Evolutionary conservation across 768 basidiomycete species (phyloP), one percentile per base, ranked within the genome.

Genomic region (Pleurotus tuber-regium): DNA sequence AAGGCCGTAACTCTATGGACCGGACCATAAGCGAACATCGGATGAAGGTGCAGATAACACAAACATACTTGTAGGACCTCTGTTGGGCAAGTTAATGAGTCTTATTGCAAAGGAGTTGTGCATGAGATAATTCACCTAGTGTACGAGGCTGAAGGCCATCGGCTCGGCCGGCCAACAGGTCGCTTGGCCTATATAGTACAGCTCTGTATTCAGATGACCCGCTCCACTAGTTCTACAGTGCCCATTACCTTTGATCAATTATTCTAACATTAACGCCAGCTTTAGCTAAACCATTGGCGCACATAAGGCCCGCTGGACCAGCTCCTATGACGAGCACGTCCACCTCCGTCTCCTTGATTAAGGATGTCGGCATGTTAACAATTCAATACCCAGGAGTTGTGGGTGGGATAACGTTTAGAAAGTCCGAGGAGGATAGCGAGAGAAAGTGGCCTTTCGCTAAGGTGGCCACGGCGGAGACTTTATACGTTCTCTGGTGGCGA

Each of bases 1-100:
- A 4, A 91, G 74, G 4, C 88, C 89, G 66, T 91, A 90, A 55
- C 87, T 91, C 87, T 90, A 9, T 12, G 24, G 7, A 16, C 7
- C 41, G 28, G 38, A 10, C 12, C 24, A 26, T 4, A 40, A n/a
- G 4, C 10, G 14, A 16, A 26, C 11, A 42, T 30, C 14, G 43
- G 9, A 6, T 10, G 29, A 25, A 24, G 16, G 35, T 25, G 14
- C 4, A 18, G 28, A 3, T 11, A 12, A 30, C 49, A 40, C 44
- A 78, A n/a, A n/a, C n/a, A n/a, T n/a, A n/a, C 80, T 72, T 82
- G 77, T 12, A 83, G 62, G 2, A 83, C 77, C 63, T 80, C 78
- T 6, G n/a, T 66, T 70, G 24, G 71, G 58, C 6, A 69, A 69
- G 54, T 71, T 61, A 35, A 65, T 63, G 2, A 14, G 4, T 5